These are phyloP conservation scores for Agrocybe praecox DNA, from an alignment of 768 basidiomycete genomes.

Conservation along the genomic window DNA sequence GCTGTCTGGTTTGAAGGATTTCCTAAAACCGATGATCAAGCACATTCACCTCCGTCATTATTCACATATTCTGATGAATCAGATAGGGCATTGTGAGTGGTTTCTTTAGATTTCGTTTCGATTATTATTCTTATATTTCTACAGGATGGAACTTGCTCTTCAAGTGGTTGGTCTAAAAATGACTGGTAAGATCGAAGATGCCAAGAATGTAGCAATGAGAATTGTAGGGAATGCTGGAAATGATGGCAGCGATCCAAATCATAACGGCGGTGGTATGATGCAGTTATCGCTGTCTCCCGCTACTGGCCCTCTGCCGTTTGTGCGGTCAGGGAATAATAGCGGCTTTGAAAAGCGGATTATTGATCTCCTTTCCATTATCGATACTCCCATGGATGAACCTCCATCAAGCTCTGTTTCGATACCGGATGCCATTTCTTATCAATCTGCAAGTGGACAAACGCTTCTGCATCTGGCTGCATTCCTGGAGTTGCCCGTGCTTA, in stretches of 20 bases:
- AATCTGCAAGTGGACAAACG: conserved; percentile 77
- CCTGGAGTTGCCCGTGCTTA: conserved; percentile 73
- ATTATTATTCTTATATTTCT: conserved; percentile 13
- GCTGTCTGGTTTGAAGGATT: conserved; percentile 88
- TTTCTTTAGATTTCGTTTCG: conserved; percentile 6
- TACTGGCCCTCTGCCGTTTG: conserved; percentile 56
- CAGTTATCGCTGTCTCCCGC: conserved; percentile 49
- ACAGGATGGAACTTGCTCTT: conserved; percentile 92
- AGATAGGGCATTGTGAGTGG: conserved; percentile 83
- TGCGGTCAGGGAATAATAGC: conserved; percentile 53
- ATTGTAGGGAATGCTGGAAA: conserved; percentile 79
- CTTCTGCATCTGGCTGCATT: conserved; percentile 87
- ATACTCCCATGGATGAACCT: conserved; percentile 54
- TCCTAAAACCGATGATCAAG: conserved; percentile 56
- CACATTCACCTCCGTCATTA: conserved; percentile 53
- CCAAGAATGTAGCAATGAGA: conserved; percentile 90
- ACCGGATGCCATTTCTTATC: conserved; percentile 65
- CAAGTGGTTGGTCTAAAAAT: conserved; percentile 96
- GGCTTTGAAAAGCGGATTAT: conserved; percentile 79
- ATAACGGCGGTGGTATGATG: conserved; percentile 48
- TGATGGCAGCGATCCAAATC: conserved; percentile 46
- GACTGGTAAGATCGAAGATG: conserved; percentile 94
- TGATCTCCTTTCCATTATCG: conserved; percentile 79
- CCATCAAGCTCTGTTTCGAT: conserved; percentile 45
- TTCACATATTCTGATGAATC: conserved; percentile 94